Evolutionary conservation across 768 basidiomycete species (phyloP).

Genomic region (Mycena albidolilacea): DNA sequence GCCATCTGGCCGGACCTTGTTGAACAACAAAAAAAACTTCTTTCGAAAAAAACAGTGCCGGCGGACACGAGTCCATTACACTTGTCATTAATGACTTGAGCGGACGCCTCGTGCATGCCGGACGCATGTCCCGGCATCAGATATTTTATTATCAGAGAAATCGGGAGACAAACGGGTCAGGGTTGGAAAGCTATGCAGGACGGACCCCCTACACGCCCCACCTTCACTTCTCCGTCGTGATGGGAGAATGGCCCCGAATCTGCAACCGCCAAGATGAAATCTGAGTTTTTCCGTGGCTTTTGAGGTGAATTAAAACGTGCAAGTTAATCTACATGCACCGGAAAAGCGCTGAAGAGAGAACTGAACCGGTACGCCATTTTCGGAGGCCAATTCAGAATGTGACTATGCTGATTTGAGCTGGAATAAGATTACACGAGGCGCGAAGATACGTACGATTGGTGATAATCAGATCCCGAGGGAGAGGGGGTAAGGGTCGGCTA

Average conservation of each 20-base stretch:
- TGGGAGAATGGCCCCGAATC: constrained; percentile 33
- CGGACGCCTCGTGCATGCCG: constrained; percentile 39
- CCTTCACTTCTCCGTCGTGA: constrained; percentile 21
- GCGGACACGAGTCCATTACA: constrained; percentile 39
- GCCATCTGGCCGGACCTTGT: constrained; percentile 35
- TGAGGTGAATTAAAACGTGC: constrained; percentile 34
- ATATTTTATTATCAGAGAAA: constrained; percentile 31
- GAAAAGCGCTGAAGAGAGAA: constrained; percentile 20
- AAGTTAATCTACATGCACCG: constrained; percentile 32
- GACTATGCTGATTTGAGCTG: constrained; percentile 11
- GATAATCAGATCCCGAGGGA: constrained; percentile 37
- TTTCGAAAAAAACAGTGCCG: constrained; percentile 32
- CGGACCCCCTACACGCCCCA: constrained; percentile 17
- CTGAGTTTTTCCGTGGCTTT: constrained; percentile 26
- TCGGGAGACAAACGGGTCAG: constrained; percentile 35
- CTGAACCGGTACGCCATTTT: constrained; percentile 11
- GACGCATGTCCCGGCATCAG: constrained; percentile 32
- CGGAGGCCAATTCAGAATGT: constrained; percentile 12
- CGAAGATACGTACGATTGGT: constrained; percentile 35
- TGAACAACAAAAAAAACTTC: constrained; percentile 29
- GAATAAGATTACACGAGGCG: constrained; percentile 27
- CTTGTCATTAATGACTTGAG: constrained; percentile 40
- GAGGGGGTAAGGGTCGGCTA: background rate
- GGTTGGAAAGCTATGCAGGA: constrained; percentile 28
- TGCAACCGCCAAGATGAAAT: constrained; percentile 15